Evolutionary conservation across 495 filamentous ascomycete genomes (phyloP).

Genomic region (Apodospora peruviana): DNA sequence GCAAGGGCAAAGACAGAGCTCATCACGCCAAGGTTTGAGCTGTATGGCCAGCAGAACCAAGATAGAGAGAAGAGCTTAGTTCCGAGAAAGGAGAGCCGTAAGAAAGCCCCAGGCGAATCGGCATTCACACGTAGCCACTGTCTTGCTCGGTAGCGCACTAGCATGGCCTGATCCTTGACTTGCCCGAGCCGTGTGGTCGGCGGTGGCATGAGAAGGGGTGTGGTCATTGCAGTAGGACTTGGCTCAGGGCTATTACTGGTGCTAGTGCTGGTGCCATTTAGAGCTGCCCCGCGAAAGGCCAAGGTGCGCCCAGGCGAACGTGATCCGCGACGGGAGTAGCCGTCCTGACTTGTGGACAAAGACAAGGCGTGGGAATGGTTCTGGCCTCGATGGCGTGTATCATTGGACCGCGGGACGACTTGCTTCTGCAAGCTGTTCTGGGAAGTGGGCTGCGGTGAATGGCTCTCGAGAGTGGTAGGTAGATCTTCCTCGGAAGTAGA

Average conservation of each 20-base stretch:
- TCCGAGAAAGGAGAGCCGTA: constrained; percentile 30
- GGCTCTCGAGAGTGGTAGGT: constrained; percentile 14
- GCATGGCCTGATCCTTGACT: constrained; percentile 24
- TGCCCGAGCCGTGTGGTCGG: constrained; percentile 37
- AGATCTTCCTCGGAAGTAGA: constrained; percentile 28
- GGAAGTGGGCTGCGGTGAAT: constrained; percentile 21
- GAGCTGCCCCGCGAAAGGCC: constrained; percentile 8
- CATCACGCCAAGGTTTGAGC: constrained; percentile 25
- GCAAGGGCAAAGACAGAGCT: constrained; percentile 32
- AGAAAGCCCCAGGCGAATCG: constrained; percentile 16
- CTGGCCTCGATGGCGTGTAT: constrained; percentile 24
- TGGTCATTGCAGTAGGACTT: constrained; percentile 23
- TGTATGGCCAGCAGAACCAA: constrained; percentile 42
- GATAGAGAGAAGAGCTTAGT: constrained; percentile 36
- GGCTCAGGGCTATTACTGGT: constrained; percentile 18
- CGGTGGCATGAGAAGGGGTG: constrained; percentile 56
- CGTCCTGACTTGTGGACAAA: constrained; percentile 30
- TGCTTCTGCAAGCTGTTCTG: constrained; percentile 27
- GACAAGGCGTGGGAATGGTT: constrained; percentile 23
- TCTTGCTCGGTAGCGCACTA: constrained; percentile 23
- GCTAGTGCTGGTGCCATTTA: constrained; percentile 15
- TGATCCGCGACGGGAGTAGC: constrained; percentile 17
- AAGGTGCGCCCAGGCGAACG: constrained; percentile 23
- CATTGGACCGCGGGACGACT: constrained; percentile 8
- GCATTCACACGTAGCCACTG: constrained; percentile 18